Evolutionary conservation across 345 rosid genomes (phyloP).

Genomic region (Melastoma malabathricum): DNA sequence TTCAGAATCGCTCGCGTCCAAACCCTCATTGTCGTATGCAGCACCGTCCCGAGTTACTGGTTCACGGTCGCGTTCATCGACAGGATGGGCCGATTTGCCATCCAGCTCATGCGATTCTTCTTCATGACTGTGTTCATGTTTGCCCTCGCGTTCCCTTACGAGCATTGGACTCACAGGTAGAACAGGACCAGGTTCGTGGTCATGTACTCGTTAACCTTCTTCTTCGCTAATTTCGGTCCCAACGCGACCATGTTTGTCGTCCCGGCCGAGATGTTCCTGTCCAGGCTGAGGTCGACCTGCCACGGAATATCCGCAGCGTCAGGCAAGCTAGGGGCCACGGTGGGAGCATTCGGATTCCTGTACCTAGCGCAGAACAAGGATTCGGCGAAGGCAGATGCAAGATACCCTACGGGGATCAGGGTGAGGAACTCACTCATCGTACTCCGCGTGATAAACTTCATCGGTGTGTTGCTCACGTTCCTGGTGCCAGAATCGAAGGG

Average conservation of each 20-base stretch:
- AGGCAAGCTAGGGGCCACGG: conserved; percentile 28
- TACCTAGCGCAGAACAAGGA: conserved; percentile 22
- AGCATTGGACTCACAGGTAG: conserved; percentile 27
- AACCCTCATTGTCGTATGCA: conserved; percentile 25
- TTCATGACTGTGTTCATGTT: conserved; percentile 38
- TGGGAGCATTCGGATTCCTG: conserved; percentile 27
- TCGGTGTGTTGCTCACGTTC: conserved; percentile 22
- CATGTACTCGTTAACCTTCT: conserved; percentile 27
- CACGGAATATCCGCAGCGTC: conserved; percentile 30
- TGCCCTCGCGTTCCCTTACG: conserved; percentile 26
- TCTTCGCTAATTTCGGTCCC: conserved; percentile 34
- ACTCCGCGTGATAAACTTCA: conserved; percentile 17
- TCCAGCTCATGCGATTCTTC: conserved; percentile 32
- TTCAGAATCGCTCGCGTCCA: conserved; percentile 24
- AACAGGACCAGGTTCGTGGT: conserved; percentile 26
- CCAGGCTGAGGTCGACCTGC: conserved; percentile 31
- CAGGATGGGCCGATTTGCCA: conserved; percentile 19
- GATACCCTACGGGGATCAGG: conserved; percentile 31
- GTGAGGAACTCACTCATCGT: conserved; percentile 24
- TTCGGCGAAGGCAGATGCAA: conserved; percentile 25
- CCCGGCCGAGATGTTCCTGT: conserved; percentile 32
- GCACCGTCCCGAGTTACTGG: conserved; percentile 32
- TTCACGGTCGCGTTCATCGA: conserved; percentile 28
- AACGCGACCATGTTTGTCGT: conserved; percentile 33
- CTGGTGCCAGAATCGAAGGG: conserved; percentile 33